Evolutionary conservation across 108 stramenopile genomes (phyloP).

Genomic region (Pelagomonas calceolata): DNA sequence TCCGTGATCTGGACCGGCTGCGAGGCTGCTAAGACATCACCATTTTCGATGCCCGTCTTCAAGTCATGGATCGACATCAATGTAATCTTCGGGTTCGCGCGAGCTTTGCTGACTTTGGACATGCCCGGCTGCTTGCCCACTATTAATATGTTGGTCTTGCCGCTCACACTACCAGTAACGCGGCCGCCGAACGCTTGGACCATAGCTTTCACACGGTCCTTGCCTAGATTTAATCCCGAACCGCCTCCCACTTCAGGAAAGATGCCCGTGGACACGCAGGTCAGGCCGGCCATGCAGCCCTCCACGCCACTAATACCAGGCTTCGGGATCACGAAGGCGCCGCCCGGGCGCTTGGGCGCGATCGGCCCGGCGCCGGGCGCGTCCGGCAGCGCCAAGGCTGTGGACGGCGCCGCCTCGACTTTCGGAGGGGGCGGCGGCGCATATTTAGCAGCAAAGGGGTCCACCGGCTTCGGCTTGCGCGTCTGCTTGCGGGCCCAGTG

Average conservation of each 20-base stretch:
- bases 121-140: conserved; percentile 50
- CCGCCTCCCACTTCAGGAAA: conserved; percentile 59
- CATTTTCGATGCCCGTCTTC: neutral
- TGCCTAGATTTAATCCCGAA: conserved; percentile 36
- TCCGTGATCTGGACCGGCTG: conserved; percentile 13
- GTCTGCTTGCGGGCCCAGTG: conserved; percentile 26
- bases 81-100: conserved; percentile 34
- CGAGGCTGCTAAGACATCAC: neutral
- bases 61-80: neutral
- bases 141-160: conserved; percentile 42
- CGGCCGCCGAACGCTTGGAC: conserved; percentile 38
- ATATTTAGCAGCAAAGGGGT: too few species aligned
- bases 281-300: conserved; percentile 29
- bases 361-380: neutral
- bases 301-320: conserved; percentile 43
- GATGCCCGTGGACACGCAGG: conserved; percentile 43
- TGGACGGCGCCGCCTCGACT: neutral
- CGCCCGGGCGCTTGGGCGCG: too few species aligned
- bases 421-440: too few species aligned
- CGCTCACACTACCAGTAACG: conserved; percentile 35
- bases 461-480: too few species aligned
- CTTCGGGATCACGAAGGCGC: conserved; percentile 30
- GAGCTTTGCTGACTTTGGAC: conserved; percentile 33
- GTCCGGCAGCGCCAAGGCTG: neutral
- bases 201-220: conserved; percentile 34